Evolutionary conservation across 139 green algal species (phyloP).

Genomic region (Tetraselmis chui): DNA sequence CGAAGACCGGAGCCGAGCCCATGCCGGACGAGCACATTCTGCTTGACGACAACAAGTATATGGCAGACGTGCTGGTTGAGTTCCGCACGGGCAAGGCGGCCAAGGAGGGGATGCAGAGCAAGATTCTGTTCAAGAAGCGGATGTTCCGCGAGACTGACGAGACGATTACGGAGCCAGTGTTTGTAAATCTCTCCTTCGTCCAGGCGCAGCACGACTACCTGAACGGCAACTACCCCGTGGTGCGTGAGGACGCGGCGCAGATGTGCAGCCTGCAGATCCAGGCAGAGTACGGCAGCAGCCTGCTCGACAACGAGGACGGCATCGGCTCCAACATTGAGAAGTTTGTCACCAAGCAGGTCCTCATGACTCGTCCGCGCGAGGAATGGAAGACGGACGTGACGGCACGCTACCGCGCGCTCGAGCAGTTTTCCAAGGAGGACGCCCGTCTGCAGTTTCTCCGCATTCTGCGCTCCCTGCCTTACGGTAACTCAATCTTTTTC

Average conservation of each 20-base stretch:
- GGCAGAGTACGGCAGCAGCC: conserved; percentile 55
- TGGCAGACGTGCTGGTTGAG: conserved; percentile 77
- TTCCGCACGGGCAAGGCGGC: conserved; percentile 51
- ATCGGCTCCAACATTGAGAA: conserved; percentile 61
- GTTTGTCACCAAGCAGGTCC: conserved; percentile 32
- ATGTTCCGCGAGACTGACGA: conserved; percentile 94
- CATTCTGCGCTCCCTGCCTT: conserved; percentile 90
- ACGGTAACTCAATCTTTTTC: conserved; percentile 84
- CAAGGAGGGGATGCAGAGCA: conserved; percentile 45
- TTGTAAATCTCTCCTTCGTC: conserved; percentile 92
- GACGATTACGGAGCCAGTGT: conserved; percentile 87
- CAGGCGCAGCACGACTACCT: conserved; percentile 81
- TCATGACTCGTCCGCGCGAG: conserved; percentile 59
- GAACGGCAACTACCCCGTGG: conserved; percentile 91
- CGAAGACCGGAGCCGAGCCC: conserved; percentile 21
- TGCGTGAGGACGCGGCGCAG: conserved; percentile 86
- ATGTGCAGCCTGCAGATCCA: conserved; percentile 83
- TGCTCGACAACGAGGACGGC: conserved; percentile 47
- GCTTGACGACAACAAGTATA: conserved; percentile 88
- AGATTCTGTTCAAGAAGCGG: conserved; percentile 95
- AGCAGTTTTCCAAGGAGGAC: conserved; percentile 83
- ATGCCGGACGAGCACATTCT: conserved; percentile 74
- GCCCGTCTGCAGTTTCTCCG: conserved; percentile 83
- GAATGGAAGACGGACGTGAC: conserved; percentile 79
- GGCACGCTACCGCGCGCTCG: conserved; percentile 66